These are phyloP conservation scores for Termitomyces sp. DNA, from an alignment of 768 basidiomycete genomes.

Conservation along the genomic window DNA sequence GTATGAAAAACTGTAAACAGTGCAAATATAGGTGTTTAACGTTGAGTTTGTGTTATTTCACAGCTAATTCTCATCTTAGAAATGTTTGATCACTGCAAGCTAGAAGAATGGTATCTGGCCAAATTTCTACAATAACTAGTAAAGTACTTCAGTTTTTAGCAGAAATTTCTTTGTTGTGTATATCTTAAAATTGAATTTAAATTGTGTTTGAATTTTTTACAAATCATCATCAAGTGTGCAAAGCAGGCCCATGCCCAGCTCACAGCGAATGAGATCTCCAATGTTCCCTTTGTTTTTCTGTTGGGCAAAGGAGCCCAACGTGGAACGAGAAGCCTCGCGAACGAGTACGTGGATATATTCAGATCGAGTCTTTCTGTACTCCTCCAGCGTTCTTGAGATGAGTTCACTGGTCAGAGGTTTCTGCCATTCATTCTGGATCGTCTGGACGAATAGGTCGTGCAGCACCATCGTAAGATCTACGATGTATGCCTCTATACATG, in stretches of 20 bases:
- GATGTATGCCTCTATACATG: conserved; percentile 14
- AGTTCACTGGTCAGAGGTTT: not conserved
- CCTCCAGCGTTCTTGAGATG: not conserved
- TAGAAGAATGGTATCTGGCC: too few relatives aligned
- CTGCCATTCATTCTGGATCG: not conserved
- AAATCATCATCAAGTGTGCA: too few relatives aligned
- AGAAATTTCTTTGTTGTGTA: too few relatives aligned
- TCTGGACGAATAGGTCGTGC: conserved; percentile 7
- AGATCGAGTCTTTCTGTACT: not conserved
- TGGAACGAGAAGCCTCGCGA: not conserved
- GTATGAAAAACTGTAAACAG: too few relatives aligned
- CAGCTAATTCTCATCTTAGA: too few relatives aligned
- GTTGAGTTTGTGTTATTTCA: too few relatives aligned
- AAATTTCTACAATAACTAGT: too few relatives aligned
- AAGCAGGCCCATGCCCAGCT: not conserved
- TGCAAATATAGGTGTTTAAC: too few relatives aligned
- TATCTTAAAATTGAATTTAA: too few relatives aligned
- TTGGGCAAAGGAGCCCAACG: not conserved
- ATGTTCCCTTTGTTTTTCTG: not conserved
- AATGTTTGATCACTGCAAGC: too few relatives aligned
- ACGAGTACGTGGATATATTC: not conserved
- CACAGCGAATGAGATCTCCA: not conserved
- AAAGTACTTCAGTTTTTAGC: too few relatives aligned
- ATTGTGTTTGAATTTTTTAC: too few relatives aligned
- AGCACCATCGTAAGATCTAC: conserved; percentile 14